Conservation (phyloP, 768 basidiomycete species). For the Lentinula lateritia region DNA sequence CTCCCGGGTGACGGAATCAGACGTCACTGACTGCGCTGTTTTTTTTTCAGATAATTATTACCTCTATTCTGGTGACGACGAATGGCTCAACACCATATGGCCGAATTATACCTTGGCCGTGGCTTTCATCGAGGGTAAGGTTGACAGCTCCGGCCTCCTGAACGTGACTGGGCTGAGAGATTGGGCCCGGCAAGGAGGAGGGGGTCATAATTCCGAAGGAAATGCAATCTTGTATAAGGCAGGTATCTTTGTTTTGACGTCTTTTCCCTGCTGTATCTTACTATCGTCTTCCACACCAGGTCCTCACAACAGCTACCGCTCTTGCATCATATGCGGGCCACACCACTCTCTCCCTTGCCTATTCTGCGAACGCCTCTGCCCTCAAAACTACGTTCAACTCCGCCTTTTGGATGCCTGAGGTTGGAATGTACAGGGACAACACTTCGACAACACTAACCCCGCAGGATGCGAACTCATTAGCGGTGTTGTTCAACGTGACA, state of each 20-base stretch:
- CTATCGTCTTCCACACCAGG: constrained; percentile 21
- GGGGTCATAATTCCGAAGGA: constrained; percentile 51
- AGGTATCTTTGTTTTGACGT: background rate
- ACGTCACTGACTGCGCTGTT: no score
- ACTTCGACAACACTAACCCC: constrained; percentile 45
- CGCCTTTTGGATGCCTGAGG: constrained; percentile 43
- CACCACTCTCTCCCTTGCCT: constrained; percentile 27
- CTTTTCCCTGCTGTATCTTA: background rate
- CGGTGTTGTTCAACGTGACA: constrained; percentile 49
- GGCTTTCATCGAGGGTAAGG: constrained; percentile 46
- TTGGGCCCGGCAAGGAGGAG: constrained; percentile 52
- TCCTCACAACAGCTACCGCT: constrained; percentile 39
- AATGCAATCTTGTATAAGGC: constrained; percentile 51
- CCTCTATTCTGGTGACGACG: constrained; percentile 47
- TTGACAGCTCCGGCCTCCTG: constrained; percentile 43
- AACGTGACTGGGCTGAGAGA: constrained; percentile 53
- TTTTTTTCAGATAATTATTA: constrained; percentile 43
- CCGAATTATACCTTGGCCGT: constrained; percentile 53
- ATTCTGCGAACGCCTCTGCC: constrained; percentile 38
- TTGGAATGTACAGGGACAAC: constrained; percentile 52
- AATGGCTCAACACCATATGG: constrained; percentile 47
- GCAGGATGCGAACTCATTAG: constrained; percentile 55
- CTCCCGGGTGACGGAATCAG: no score
- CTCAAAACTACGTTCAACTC: constrained; percentile 46
- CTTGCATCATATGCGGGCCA: constrained; percentile 37